Evolutionary conservation across 176 grass and related monocot genomes (phyloP).

Genomic region (Triticum turgidum): DNA sequence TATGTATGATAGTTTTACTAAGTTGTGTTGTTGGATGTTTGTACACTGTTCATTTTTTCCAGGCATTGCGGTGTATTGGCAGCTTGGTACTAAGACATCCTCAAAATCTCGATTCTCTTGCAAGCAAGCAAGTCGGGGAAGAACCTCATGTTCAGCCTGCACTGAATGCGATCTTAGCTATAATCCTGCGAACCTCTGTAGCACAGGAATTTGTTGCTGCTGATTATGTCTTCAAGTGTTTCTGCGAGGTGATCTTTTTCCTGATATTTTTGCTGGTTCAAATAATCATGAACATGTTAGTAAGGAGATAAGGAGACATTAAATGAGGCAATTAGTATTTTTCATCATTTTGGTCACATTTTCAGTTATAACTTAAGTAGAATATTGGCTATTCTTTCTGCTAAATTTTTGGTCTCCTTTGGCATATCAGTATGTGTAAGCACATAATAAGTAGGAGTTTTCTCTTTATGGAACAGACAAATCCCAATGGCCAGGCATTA

Average conservation of each 20-base stretch:
- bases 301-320: not conserved
- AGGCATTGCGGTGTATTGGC: constrained; percentile 91
- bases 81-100: constrained; percentile 87
- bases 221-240: constrained; percentile 92
- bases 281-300: not conserved
- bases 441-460: constrained; percentile 22
- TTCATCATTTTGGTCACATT: constrained; percentile 5
- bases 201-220: constrained; percentile 92
- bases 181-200: constrained; percentile 69
- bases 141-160: constrained; percentile 86
- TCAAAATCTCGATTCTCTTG: constrained; percentile 79
- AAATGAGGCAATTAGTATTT: not conserved
- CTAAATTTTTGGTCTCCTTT: not conserved
- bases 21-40: constrained; percentile 17
- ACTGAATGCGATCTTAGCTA: constrained; percentile 81
- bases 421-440: constrained; percentile 1
- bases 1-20: constrained; percentile 15
- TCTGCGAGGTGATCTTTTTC: constrained; percentile 72
- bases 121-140: constrained; percentile 90
- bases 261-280: constrained; percentile 27
- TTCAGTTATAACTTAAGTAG: constrained; percentile 4
- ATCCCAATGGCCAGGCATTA: constrained; percentile 85
- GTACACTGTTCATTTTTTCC: constrained; percentile 31
- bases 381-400: constrained; percentile 4
- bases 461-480: constrained; percentile 60